Base-by-base conservation (phyloP, 1,139 yeast species). In the Candida sanyaensis region DNA sequence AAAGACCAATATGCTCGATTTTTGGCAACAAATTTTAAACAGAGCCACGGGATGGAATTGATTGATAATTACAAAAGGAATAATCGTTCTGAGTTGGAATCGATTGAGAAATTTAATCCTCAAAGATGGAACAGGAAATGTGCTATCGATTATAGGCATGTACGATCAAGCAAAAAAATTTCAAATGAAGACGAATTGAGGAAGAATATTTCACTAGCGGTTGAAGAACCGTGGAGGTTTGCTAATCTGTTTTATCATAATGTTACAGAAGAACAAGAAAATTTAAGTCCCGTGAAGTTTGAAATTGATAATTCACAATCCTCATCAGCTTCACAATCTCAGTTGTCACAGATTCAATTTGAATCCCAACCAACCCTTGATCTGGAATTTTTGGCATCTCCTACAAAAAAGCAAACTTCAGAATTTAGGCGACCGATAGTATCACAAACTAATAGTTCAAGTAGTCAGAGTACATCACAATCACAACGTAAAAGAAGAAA, bases 1-100 rank as follows among this genome's bases (percentile, higher is more conserved):
- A 73, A 72, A 50, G 80, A 75, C 47, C 62, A 63, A 29, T 75
- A 69, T 47, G 64, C 62, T 17, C 56, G 57, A 50, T 73, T 69
- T 44, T 56, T 75, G 36, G 54, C 61, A 27, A 76, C 70, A 47
- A 73, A 73, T 57, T 69, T 71, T 53, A 65, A 62, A 47, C 66
- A 68, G 4, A 59, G 71, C 37, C 71, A 72, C 52, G 77, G 77
- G 3, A 57, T 61, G 23, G 72, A 69, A 45, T 57, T 71, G 46
- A 58, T 73, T 24, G 57, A 58, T 29, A 66, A 65, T 51, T 72
- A 66, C 53, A 47, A 50, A 10, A 57, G 53, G 42, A 64, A 57
- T 43, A 58, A 65, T 41, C 42, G 43, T 29, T 32, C 43, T 1
- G 57, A 57, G 13, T 26, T 47, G 7, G 46, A 47, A 23, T 40